These are phyloP conservation scores for Leishmania martiniquensis DNA, from an alignment of 208 protist species.

Conservation along the genomic window DNA sequence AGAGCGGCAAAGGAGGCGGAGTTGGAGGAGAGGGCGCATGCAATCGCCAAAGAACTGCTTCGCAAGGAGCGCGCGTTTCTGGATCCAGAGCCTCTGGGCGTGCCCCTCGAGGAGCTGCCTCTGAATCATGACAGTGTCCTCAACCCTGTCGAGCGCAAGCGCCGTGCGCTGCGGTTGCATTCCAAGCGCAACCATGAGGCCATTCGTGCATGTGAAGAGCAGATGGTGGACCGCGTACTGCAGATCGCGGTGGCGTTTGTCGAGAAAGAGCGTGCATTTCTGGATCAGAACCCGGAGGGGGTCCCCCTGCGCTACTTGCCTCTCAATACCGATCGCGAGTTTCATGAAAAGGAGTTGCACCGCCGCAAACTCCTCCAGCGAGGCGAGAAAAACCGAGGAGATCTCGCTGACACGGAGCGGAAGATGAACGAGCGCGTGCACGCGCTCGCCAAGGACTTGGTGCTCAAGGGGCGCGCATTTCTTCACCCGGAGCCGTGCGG, in stretches of 20 bases:
- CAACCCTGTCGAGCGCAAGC: conserved; percentile 67
- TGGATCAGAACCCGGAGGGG: conserved; percentile 77
- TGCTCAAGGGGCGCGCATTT: conserved; percentile 66
- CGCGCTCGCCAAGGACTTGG: conserved; percentile 63
- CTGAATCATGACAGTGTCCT: conserved; percentile 74
- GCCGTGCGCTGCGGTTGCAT: conserved; percentile 49
- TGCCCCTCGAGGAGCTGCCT: conserved; percentile 78
- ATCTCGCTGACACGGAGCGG: conserved; percentile 47
- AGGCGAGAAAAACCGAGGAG: conserved; percentile 28
- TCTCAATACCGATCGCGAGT: conserved; percentile 65
- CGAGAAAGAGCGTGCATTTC: conserved; percentile 71
- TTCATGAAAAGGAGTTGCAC: conserved; percentile 67
- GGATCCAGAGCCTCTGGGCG: conserved; percentile 82
- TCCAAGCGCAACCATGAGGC: conserved; percentile 52
- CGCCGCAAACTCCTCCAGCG: conserved; percentile 43
- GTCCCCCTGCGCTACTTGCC: conserved; percentile 80
- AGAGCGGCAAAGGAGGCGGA: conserved; percentile 42
- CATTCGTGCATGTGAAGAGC: conserved; percentile 64
- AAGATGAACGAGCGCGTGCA: conserved; percentile 76
- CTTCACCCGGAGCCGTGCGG: conserved; percentile 69
- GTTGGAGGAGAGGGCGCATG: conserved; percentile 53
- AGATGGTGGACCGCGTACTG: conserved; percentile 64
- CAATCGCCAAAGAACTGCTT: conserved; percentile 62
- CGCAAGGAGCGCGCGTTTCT: conserved; percentile 82
- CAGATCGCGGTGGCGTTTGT: conserved; percentile 74